phyloP scores from a whole-genome alignment of 1,139 yeast species.

The Ashbya aceris region DNA sequence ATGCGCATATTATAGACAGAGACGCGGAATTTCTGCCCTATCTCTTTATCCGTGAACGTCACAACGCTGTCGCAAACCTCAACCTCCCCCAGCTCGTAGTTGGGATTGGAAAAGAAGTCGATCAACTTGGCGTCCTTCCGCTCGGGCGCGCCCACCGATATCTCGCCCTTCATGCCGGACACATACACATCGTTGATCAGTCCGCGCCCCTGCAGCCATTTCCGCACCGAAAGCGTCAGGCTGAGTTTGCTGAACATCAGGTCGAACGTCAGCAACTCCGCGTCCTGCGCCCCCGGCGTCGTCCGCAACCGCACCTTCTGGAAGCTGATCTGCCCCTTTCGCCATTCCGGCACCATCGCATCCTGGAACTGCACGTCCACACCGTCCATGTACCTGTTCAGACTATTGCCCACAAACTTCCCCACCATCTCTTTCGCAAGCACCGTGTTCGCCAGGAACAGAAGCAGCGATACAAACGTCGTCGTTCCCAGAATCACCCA shows the following conservation, averaged over 20 bases:
- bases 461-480: slow-evolving; percentile 46
- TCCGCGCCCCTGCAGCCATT: slow-evolving; percentile 66
- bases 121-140: slow-evolving; percentile 37
- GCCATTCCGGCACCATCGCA: slow-evolving; percentile 44
- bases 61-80: slow-evolving; percentile 49
- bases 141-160: slow-evolving; percentile 33
- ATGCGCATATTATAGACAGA: slow-evolving; percentile 58
- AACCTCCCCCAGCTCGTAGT: slow-evolving; percentile 44
- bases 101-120: slow-evolving; percentile 29
- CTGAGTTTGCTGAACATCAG: slow-evolving; percentile 47
- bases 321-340: slow-evolving; percentile 52
- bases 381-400: slow-evolving; percentile 29
- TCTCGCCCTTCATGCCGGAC: slow-evolving; percentile 50
- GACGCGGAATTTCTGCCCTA: slow-evolving; percentile 36
- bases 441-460: slow-evolving; percentile 39
- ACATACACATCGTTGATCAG: slow-evolving; percentile 53
- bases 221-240: slow-evolving; percentile 50
- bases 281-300: slow-evolving; percentile 20
- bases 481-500: slow-evolving; percentile 62
- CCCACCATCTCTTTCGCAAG: slow-evolving; percentile 35
- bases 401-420: slow-evolving; percentile 27
- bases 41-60: slow-evolving; percentile 33
- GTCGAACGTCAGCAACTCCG: slow-evolving; percentile 21
- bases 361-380: slow-evolving; percentile 34
- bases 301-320: slow-evolving; percentile 40